Evolutionary conservation across 2,329 filamentous ascomycete species (phyloP), one percentile per base, ranked within the genome.

Genomic region (Fusarium tricinctum): DNA sequence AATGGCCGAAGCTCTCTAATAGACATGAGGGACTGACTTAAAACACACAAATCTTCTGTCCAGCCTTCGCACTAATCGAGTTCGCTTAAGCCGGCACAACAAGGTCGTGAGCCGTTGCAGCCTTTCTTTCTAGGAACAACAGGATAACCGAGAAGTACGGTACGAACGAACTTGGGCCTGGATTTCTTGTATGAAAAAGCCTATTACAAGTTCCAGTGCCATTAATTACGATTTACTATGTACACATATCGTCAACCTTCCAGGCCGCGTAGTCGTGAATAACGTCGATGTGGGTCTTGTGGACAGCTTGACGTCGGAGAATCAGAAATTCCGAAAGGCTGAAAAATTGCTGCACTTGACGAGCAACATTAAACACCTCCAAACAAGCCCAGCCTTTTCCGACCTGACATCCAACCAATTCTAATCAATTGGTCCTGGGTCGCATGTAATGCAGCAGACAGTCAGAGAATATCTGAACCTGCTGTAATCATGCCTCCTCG

Each of bases 401-500:
- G 47, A 73, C 48, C 49, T 44, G 63, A 54, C 60, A 64, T 60
- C 59, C 57, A 71, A 47, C 65, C 72, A 68, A 71, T 68, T 69
- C 57, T 47, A 53, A 60, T 62, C 72, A 74, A 72, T 71, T 73
- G 72, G 69, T 40, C 56, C 51, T 59, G 61, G 60, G 45, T 64
- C 59, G 54, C 68, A 74, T 73, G 64, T 65, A 72, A 68, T 71
- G 54, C 72, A 73, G 63, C 65, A 55, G 52, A 42, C 38, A 59
- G 43, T 48, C 60, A 61, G 69, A 65, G 54, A 39, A 58, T 30
- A 54, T 57, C 49, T 60, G 57, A 64, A 71, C 46, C 68, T 62
- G 53, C 56, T 57, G 47, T 65, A 60, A 72, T 42, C 53, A 79
- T 79, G 78, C 73, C 77, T 61, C 77, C 77, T 47, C 74, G 76